A percentile compares a stretch with the other conserved stretches of the same genome.
Conservation (phyloP, 768 basidiomycete genomes). For the Russula dissimulans region DNA sequence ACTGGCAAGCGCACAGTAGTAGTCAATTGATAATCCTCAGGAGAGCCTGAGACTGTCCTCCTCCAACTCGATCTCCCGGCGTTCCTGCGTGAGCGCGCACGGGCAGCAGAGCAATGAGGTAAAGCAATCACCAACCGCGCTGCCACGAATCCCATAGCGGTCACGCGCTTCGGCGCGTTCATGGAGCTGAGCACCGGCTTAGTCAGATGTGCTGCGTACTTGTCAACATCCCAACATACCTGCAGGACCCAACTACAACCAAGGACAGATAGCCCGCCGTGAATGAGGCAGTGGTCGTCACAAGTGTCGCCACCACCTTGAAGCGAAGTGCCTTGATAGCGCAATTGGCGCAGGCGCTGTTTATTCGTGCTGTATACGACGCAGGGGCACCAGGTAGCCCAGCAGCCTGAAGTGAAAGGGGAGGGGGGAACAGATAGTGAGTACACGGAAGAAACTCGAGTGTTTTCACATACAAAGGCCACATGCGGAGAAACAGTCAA, state of each 20-base stretch:
- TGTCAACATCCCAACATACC: slow-evolving; percentile 23
- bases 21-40: too few species aligned
- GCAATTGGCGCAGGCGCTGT: slow-evolving; percentile 32
- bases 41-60: background rate
- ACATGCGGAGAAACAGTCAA: slow-evolving; percentile 18
- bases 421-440: background rate
- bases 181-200: background rate
- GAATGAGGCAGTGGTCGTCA: slow-evolving; percentile 30
- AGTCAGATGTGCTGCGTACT: background rate
- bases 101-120: background rate
- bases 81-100: background rate
- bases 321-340: slow-evolving; percentile 29
- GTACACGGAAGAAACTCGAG: background rate
- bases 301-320: slow-evolving; percentile 31
- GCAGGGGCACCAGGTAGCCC: slow-evolving; percentile 35
- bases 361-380: slow-evolving; percentile 33
- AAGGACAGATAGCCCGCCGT: slow-evolving; percentile 25
- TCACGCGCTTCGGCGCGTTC: background rate
- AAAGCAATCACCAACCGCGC: background rate
- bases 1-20: too few species aligned
- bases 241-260: slow-evolving; percentile 35
- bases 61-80: slow-evolving; percentile 1
- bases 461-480: background rate
- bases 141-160: background rate
- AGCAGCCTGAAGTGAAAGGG: slow-evolving; percentile 22